phyloP scores from a whole-genome alignment of 2,329 filamentous ascomycete genomes.

The Cyphellophora attinorum region DNA sequence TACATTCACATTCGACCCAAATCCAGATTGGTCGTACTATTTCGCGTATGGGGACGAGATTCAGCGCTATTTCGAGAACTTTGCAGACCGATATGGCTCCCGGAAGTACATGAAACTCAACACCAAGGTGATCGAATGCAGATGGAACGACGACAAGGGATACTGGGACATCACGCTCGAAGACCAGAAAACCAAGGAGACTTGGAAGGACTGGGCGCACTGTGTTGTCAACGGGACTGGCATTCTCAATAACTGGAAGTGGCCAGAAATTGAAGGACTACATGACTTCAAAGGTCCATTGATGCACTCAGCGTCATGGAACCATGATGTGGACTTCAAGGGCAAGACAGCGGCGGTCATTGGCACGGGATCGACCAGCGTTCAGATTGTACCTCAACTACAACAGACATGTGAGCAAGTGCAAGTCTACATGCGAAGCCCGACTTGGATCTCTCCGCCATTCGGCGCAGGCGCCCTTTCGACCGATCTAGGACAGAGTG shows the following conservation, averaged over 20 bases:
- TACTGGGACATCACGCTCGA: slow-evolving; percentile 27
- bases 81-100: slow-evolving; percentile 29
- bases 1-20: slow-evolving; percentile 26
- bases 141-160: slow-evolving; percentile 26
- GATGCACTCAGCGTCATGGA: too few relatives aligned
- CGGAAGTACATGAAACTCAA: slow-evolving; percentile 27
- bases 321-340: too few relatives aligned
- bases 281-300: slow-evolving; percentile 18
- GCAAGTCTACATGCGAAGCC: too few relatives aligned
- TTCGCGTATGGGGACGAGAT: slow-evolving; percentile 32
- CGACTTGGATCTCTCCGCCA: too few relatives aligned
- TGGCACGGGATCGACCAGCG: too few relatives aligned
- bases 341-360: too few relatives aligned
- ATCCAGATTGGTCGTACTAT: slow-evolving; percentile 31
- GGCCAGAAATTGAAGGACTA: slow-evolving; percentile 21
- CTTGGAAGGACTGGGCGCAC: slow-evolving; percentile 20
- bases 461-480: too few relatives aligned
- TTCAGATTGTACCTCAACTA: too few relatives aligned
- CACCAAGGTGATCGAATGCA: slow-evolving; percentile 26
- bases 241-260: slow-evolving; percentile 16
- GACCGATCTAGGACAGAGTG: too few relatives aligned
- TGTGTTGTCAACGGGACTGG: slow-evolving; percentile 25
- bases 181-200: slow-evolving; percentile 15
- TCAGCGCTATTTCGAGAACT: slow-evolving; percentile 29
- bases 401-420: too few relatives aligned